These are phyloP conservation scores for Knoxia roxburghii DNA, from an alignment of 257 asterid genomes.

Conservation along the genomic window DNA sequence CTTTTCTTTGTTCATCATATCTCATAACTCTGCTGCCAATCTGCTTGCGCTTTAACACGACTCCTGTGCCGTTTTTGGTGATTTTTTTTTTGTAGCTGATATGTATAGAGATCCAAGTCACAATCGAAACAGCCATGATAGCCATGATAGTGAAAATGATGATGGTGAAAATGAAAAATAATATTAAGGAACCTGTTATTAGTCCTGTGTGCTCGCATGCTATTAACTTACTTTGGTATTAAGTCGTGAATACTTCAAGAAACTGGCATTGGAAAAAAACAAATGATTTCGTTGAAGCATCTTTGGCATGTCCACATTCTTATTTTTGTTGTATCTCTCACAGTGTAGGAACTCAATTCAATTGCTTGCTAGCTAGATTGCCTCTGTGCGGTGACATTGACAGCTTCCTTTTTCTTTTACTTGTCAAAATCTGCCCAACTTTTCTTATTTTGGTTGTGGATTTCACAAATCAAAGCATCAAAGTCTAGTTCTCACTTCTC, in stretches of 20 bases:
- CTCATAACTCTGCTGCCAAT: not conserved
- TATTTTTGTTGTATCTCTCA: not conserved
- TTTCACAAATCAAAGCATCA: no score
- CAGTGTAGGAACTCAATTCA: not conserved
- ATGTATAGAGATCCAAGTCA: conserved; percentile 71
- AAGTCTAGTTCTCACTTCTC: no score
- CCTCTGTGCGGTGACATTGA: not conserved
- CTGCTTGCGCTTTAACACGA: not conserved
- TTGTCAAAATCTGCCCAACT: no score
- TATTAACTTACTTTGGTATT: not conserved
- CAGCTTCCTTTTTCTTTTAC: not conserved
- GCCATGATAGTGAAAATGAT: conserved; percentile 46
- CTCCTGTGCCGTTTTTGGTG: not conserved
- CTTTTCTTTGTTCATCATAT: not conserved
- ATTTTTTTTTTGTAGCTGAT: conserved; percentile 71
- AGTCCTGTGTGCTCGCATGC: not conserved
- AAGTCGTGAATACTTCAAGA: not conserved
- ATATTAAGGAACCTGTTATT: not conserved
- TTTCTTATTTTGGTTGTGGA: no score
- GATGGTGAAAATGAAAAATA: conserved; percentile 29
- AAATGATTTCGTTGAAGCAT: no score
- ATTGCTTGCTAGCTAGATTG: not conserved
- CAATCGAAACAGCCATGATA: conserved; percentile 43
- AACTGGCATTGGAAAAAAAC: not conserved
- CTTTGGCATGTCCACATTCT: no score